Conservation (phyloP, 225 moss, liverwort and hornwort genomes). For the Physcomitrellopsis africana region DNA sequence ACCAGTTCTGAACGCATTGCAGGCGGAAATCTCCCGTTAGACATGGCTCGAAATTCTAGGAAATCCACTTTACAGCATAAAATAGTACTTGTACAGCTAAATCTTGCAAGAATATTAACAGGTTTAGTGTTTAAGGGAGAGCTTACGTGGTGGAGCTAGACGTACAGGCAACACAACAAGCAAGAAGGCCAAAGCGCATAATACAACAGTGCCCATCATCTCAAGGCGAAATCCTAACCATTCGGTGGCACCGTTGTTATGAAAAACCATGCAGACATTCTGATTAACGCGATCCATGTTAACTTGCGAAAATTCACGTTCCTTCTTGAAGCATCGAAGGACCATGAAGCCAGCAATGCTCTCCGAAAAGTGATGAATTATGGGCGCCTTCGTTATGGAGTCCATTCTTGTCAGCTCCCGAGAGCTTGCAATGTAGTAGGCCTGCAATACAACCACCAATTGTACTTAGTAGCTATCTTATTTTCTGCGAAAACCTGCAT, state of each 20-base stretch:
- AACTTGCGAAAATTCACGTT: constrained; percentile 48
- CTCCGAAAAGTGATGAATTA: constrained; percentile 81
- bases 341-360: constrained; percentile 73
- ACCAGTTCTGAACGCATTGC: constrained; percentile 53
- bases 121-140: neutral
- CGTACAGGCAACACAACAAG: constrained; percentile 56
- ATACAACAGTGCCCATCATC: constrained; percentile 53
- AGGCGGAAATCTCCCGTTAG: constrained; percentile 25
- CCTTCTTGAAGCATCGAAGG: constrained; percentile 72
- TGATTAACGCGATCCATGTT: constrained; percentile 48
- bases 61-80: constrained; percentile 7
- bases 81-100: constrained; percentile 11
- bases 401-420: constrained; percentile 79
- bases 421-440: constrained; percentile 61
- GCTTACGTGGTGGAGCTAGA: constrained; percentile 55
- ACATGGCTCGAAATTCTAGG: neutral
- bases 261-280: constrained; percentile 64
- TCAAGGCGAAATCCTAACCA: constrained; percentile 85
- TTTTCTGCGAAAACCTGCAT: neutral
- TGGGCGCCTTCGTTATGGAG: constrained; percentile 80
- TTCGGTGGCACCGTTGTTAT: constrained; percentile 55
- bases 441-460: constrained; percentile 28
- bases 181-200: constrained; percentile 65
- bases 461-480: neutral
- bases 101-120: neutral